A percentile compares a stretch with the other conserved stretches of the same genome.
phyloP scores from a whole-genome alignment of 148 eudicot genomes.

The Chenopodium suecicum region DNA sequence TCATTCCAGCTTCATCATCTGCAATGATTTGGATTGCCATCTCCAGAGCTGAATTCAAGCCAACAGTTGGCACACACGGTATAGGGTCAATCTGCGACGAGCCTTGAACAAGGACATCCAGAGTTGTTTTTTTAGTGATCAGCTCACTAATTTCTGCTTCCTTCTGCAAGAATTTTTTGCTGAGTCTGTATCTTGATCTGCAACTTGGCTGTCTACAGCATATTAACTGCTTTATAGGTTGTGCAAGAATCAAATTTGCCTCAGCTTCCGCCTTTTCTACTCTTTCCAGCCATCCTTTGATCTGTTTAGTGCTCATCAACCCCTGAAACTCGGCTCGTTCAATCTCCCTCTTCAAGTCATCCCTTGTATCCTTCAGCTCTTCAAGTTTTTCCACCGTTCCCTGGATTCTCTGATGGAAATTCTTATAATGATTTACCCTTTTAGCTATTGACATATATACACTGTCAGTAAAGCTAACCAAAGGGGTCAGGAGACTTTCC shows the following conservation, averaged over 20 bases:
- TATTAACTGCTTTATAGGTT: background rate
- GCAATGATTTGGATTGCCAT: slow-evolving; percentile 22
- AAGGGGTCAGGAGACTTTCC: slow-evolving; percentile 19
- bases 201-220: slow-evolving; percentile 7
- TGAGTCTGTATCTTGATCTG: slow-evolving; percentile 23
- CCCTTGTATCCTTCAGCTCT: slow-evolving; percentile 31
- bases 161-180: slow-evolving; percentile 29
- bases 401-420: slow-evolving; percentile 6
- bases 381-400: slow-evolving; percentile 11
- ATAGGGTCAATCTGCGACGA: slow-evolving; percentile 15
- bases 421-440: slow-evolving; percentile 11
- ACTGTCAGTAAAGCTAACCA: slow-evolving; percentile 2
- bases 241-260: slow-evolving; percentile 24
- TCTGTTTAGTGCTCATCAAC: slow-evolving; percentile 29
- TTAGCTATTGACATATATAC: slow-evolving; percentile 9
- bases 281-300: slow-evolving; percentile 37
- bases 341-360: slow-evolving; percentile 35
- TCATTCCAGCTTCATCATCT: slow-evolving; percentile 32
- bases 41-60: slow-evolving; percentile 29
- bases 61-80: slow-evolving; percentile 36
- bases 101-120: slow-evolving; percentile 25
- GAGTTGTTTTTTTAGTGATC: slow-evolving; percentile 19
- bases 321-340: slow-evolving; percentile 31
- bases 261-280: slow-evolving; percentile 28
- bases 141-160: slow-evolving; percentile 23